phyloP scores from a whole-genome alignment of 2,329 filamentous ascomycete genomes.

The Sarocladiaceae sp. region DNA sequence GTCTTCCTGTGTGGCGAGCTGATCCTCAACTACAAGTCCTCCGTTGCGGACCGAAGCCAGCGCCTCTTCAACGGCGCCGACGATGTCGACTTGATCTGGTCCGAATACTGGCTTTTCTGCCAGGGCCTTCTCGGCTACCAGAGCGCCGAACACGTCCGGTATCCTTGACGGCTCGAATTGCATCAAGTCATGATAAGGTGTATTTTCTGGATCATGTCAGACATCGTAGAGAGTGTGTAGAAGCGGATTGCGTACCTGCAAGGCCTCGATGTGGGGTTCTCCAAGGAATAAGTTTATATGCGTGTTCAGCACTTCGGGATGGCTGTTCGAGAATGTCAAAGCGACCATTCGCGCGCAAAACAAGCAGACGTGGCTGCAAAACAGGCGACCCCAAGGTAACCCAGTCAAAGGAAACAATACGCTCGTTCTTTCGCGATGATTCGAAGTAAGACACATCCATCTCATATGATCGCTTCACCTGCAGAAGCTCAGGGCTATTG shows the following conservation, averaged over 20 bases:
- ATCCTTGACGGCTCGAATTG: constrained; percentile 53
- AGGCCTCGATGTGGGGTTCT: constrained; percentile 53
- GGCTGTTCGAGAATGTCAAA: constrained; percentile 62
- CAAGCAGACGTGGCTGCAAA: constrained; percentile 53
- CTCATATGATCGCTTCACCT: constrained; percentile 56
- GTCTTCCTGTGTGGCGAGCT: constrained; percentile 27
- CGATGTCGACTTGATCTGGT: constrained; percentile 39
- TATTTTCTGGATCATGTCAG: constrained; percentile 34
- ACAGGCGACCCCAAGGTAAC: constrained; percentile 53
- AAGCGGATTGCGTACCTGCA: constrained; percentile 35
- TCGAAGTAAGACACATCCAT: constrained; percentile 57
- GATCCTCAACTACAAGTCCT: constrained; percentile 30
- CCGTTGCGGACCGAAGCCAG: constrained; percentile 30
- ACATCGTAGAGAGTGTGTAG: background rate
- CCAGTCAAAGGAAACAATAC: constrained; percentile 67
- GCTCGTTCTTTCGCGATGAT: constrained; percentile 48
- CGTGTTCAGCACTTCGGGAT: constrained; percentile 51
- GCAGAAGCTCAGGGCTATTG: constrained; percentile 54
- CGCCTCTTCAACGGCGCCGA: constrained; percentile 35
- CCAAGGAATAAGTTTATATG: constrained; percentile 60
- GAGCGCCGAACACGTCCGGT: constrained; percentile 47
- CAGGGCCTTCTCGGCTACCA: constrained; percentile 50
- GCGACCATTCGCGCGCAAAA: constrained; percentile 54
- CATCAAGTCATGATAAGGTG: constrained; percentile 52
- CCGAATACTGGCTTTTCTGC: constrained; percentile 55